A percentile compares a stretch with the other conserved stretches of the same genome.
These are phyloP conservation scores for Zoysia japonica DNA, from an alignment of 176 grass and related monocot genomes.

Conservation along the genomic window DNA sequence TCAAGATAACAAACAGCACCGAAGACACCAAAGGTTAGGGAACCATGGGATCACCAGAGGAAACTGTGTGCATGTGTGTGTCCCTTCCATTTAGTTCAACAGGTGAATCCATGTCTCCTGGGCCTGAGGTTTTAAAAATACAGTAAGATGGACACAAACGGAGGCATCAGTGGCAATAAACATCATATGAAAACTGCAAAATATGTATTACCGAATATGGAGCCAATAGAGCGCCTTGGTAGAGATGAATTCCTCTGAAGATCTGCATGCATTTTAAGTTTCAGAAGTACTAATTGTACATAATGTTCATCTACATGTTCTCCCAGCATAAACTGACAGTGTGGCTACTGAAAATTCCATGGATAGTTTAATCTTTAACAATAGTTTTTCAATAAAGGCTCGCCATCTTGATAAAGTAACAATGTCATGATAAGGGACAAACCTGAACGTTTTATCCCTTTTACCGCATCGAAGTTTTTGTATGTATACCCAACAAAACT, in stretches of 20 bases:
- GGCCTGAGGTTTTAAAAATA: conserved; percentile 53
- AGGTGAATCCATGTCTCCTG: conserved; percentile 60
- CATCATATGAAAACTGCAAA: conserved; percentile 3
- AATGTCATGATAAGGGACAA: conserved; percentile 20
- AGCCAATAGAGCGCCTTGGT: conserved; percentile 70
- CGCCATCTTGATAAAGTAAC: background rate
- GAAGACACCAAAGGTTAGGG: conserved; percentile 41
- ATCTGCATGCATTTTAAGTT: conserved; percentile 61
- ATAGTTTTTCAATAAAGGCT: background rate
- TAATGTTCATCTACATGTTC: conserved; percentile 1
- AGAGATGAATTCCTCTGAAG: conserved; percentile 68
- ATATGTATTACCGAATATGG: conserved; percentile 68
- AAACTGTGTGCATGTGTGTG: conserved; percentile 67
- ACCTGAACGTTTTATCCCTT: conserved; percentile 80
- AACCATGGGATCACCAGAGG: conserved; percentile 75
- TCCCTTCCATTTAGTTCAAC: conserved; percentile 64
- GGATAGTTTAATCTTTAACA: background rate
- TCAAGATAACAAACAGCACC: background rate
- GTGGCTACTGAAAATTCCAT: conserved; percentile 13
- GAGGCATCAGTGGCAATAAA: background rate
- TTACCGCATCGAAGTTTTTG: conserved; percentile 99
- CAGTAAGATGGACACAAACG: conserved; percentile 15
- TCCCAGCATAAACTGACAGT: background rate
- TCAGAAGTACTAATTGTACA: conserved; percentile 37
- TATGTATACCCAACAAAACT: conserved; percentile 99